A percentile compares a stretch with the other conserved stretches of the same genome.
Conservation (phyloP, 768 basidiomycete genomes). For the Termitomyces sp. region DNA sequence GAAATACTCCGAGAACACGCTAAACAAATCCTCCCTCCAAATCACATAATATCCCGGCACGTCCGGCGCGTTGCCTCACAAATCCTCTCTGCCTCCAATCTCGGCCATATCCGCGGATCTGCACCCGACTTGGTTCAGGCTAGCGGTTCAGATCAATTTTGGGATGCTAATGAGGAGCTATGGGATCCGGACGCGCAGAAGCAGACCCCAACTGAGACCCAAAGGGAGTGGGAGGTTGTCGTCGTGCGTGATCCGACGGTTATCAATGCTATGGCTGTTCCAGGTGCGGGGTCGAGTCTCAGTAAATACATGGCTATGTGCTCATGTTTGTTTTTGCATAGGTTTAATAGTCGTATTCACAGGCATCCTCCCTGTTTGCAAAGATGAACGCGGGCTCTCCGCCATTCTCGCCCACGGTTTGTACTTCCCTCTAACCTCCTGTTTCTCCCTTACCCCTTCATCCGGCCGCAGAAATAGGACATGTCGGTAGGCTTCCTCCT, state of each 20-base stretch:
- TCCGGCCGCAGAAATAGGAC: conserved; percentile 65
- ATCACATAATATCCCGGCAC: conserved; percentile 60
- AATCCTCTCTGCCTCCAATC: conserved; percentile 65
- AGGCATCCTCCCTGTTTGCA: conserved; percentile 75
- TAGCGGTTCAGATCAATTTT: background rate
- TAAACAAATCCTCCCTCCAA: conserved; percentile 51
- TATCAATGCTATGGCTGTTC: conserved; percentile 75
- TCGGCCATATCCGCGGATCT: conserved; percentile 48
- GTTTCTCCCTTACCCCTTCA: background rate
- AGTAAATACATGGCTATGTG: background rate
- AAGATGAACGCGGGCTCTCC: conserved; percentile 77
- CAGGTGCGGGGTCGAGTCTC: conserved; percentile 36
- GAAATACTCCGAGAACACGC: conserved; percentile 48
- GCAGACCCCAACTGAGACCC: conserved; percentile 19
- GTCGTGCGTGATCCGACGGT: conserved; percentile 69
- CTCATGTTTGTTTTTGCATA: conserved; percentile 10
- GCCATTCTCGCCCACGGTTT: conserved; percentile 81
- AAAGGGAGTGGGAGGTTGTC: conserved; percentile 58
- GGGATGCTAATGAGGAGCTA: conserved; percentile 9
- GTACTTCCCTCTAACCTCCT: conserved; percentile 12
- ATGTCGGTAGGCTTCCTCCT: conserved; percentile 41
- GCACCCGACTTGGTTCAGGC: background rate
- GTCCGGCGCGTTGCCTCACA: conserved; percentile 65
- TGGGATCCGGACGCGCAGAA: conserved; percentile 31
- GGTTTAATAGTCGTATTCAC: conserved; percentile 85